Conservation (phyloP, 78 protist genomes). For the Planoprotostelium fungivorum region DNA sequence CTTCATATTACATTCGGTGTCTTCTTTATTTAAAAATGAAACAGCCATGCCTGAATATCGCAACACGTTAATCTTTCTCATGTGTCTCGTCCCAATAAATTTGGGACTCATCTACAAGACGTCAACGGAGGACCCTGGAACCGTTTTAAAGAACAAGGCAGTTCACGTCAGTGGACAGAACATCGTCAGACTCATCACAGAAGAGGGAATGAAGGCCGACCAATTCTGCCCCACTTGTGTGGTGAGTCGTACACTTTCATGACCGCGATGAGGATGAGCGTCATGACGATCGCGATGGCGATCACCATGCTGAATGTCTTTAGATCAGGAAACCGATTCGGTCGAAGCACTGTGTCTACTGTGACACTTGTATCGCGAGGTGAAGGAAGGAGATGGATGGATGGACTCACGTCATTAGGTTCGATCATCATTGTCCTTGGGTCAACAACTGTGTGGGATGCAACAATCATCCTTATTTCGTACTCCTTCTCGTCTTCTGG, state of each 20-base stretch:
- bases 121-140: not conserved
- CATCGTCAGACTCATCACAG: not conserved
- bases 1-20: too few species aligned
- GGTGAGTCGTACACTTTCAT: not conserved
- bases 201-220: not conserved
- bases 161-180: not conserved
- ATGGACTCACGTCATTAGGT: too few species aligned
- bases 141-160: not conserved
- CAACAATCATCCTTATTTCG: constrained; percentile 57
- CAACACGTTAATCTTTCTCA: too few species aligned
- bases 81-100: not conserved
- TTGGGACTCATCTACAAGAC: not conserved
- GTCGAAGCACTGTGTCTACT: not conserved
- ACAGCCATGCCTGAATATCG: not conserved
- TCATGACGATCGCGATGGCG: not conserved
- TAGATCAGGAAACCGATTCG: not conserved
- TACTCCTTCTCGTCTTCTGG: constrained; percentile 41
- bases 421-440: constrained; percentile 76
- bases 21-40: too few species aligned
- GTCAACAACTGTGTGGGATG: constrained; percentile 71
- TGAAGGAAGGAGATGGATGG: too few species aligned
- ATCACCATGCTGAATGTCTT: not conserved
- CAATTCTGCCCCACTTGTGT: not conserved
- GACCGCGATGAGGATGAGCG: not conserved
- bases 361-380: not conserved